Conservation (phyloP, 495 filamentous ascomycete species). For the Neurospora cerealis region DNA sequence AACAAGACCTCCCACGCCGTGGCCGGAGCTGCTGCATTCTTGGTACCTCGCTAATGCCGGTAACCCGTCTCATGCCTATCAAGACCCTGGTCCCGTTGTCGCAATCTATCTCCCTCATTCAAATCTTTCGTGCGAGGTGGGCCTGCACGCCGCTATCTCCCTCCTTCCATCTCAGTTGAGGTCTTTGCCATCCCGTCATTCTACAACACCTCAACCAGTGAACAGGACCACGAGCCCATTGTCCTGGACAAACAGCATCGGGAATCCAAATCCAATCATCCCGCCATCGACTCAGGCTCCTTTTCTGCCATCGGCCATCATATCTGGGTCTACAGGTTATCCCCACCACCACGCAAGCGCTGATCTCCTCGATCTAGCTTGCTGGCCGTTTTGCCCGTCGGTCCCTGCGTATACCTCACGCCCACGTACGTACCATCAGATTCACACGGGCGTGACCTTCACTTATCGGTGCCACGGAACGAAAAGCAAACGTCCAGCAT, state of each 20-base stretch:
- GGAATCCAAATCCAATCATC: background rate
- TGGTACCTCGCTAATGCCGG: background rate
- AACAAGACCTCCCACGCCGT: background rate
- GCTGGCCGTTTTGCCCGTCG: background rate
- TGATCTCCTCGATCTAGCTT: background rate
- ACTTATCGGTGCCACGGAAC: constrained; percentile 22
- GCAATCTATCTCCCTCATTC: background rate
- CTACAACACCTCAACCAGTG: background rate
- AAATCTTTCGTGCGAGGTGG: background rate
- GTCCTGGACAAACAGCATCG: background rate
- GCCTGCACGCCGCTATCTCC: background rate
- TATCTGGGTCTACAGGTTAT: background rate
- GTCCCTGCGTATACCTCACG: background rate
- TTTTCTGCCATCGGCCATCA: background rate
- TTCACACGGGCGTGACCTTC: background rate
- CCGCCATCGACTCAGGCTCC: background rate
- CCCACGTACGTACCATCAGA: background rate
- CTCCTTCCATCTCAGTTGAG: background rate
- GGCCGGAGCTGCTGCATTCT: background rate
- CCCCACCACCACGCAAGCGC: background rate
- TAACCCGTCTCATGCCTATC: background rate
- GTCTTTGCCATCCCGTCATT: background rate
- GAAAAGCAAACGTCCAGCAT: constrained; percentile 14
- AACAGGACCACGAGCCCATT: background rate
- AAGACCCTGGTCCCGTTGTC: background rate